phyloP scores from a whole-genome alignment of 75 land plant species.

The Picea glauca region DNA sequence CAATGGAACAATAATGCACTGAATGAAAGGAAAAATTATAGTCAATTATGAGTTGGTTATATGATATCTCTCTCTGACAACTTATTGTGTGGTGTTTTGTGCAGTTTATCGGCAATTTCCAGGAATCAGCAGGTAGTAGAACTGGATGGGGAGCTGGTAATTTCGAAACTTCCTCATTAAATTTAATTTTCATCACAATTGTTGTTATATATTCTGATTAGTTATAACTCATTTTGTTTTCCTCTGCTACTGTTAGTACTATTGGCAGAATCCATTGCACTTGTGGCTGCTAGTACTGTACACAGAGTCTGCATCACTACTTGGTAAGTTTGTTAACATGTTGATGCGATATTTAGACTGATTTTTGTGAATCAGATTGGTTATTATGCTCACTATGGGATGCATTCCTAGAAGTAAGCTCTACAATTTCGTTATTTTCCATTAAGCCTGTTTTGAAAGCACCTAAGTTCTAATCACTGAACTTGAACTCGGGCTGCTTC shows the following conservation, averaged over 20 bases:
- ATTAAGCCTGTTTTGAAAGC: background rate
- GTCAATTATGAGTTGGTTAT: background rate
- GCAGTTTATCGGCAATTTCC: conserved; percentile 92
- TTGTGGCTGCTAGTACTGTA: conserved; percentile 81
- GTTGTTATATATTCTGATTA: background rate
- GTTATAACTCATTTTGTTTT: background rate
- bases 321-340: conserved; percentile 47
- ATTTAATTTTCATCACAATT: conserved; percentile 2
- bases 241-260: conserved; percentile 43
- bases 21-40: background rate
- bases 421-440: background rate
- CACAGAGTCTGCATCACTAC: conserved; percentile 96
- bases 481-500: no score
- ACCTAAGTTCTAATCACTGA: no score
- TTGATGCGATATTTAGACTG: background rate
- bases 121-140: conserved; percentile 60
- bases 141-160: conserved; percentile 98
- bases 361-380: background rate
- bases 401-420: background rate
- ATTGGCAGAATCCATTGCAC: conserved; percentile 75
- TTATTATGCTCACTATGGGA: background rate
- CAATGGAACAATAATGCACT: background rate
- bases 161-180: conserved; percentile 4
- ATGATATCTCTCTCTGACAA: background rate
- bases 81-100: conserved; percentile 8